phyloP scores from a whole-genome alignment of 345 rosid genomes.

The Raphanus sativus region DNA sequence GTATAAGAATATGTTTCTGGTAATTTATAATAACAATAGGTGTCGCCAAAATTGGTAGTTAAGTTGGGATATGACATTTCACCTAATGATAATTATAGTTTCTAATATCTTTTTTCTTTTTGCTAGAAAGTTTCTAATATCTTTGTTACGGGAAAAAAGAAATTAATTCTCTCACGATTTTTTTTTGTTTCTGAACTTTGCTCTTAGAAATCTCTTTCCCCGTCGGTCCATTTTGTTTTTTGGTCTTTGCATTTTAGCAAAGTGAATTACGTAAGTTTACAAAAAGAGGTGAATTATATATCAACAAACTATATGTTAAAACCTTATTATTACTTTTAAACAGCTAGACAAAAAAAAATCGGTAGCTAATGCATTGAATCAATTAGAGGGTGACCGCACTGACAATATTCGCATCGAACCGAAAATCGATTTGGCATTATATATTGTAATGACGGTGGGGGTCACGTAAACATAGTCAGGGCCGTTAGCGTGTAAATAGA shows the following conservation, averaged over 20 bases:
- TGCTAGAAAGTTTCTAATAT: not conserved
- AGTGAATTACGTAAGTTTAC: too few relatives aligned
- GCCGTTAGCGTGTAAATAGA: conserved; percentile 21
- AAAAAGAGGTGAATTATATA: not conserved
- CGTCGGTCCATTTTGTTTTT: conserved; percentile 7
- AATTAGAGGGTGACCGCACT: not conserved
- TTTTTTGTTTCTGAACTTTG: not conserved
- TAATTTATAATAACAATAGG: not conserved
- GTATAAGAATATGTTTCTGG: not conserved
- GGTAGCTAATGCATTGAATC: not conserved
- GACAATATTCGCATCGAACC: not conserved
- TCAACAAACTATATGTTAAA: not conserved
- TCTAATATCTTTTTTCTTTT: not conserved
- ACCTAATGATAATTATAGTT: not conserved
- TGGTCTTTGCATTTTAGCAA: conserved; percentile 2
- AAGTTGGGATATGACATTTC: not conserved
- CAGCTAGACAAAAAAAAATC: not conserved
- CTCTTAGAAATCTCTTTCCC: not conserved
- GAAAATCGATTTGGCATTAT: conserved; percentile 18
- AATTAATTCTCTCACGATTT: not conserved
- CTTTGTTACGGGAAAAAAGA: not conserved
- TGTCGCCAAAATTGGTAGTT: not conserved
- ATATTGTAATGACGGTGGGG: conserved; percentile 25
- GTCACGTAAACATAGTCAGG: conserved; percentile 8
- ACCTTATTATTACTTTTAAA: not conserved